Conservation (phyloP, 139 green algal species). For the Chlamydomonas schloesseri region DNA sequence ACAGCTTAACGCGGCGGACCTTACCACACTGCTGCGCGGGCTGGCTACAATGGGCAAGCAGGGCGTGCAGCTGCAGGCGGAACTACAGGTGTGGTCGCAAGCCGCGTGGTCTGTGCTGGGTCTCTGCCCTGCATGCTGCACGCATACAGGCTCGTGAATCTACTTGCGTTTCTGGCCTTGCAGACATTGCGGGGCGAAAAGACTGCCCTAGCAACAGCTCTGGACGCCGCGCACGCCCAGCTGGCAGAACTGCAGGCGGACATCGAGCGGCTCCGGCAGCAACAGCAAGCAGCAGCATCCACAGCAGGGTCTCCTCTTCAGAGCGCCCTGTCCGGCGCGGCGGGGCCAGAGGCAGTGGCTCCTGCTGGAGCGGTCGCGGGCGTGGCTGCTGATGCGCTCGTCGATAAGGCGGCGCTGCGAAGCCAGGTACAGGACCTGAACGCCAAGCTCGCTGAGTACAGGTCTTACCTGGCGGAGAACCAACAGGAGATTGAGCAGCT, state of each 20-base stretch:
- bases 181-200: conserved; percentile 35
- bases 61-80: background rate
- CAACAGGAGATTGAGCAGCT: conserved; percentile 36
- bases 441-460: conserved; percentile 29
- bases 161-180: background rate
- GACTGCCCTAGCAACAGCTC: background rate
- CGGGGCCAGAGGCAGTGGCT: too few species aligned
- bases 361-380: too few species aligned
- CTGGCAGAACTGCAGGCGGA: background rate
- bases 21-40: background rate
- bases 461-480: conserved; percentile 24
- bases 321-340: too few species aligned
- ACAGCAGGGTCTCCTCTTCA: background rate
- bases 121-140: background rate
- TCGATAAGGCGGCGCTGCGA: background rate
- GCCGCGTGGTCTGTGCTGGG: too few species aligned
- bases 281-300: background rate
- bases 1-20: background rate
- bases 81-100: conserved; percentile 6
- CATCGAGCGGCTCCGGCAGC: background rate
- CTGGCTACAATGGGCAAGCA: background rate
- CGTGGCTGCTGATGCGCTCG: too few species aligned
- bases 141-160: background rate
- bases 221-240: conserved; percentile 12
- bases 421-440: background rate